These are phyloP conservation scores for Glaciozyma antarctica DNA, from an alignment of 768 basidiomycete genomes.

Conservation along the genomic window DNA sequence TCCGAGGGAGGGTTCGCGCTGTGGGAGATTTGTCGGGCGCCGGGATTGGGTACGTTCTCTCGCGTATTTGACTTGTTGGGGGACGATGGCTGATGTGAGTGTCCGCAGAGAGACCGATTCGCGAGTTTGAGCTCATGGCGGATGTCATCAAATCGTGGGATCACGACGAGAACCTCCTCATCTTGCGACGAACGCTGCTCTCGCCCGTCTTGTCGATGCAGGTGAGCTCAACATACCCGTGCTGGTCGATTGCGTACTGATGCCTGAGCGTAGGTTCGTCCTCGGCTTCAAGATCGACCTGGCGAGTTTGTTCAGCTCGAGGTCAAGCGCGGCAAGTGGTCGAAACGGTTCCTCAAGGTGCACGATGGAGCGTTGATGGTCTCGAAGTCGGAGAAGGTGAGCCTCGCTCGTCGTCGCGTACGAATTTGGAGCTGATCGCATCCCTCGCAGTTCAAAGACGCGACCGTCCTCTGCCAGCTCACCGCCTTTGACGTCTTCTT, in stretches of 20 bases:
- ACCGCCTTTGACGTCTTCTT: constrained; percentile 81
- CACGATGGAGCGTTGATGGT: constrained; percentile 77
- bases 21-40: constrained; percentile 79
- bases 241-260: constrained; percentile 41
- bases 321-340: constrained; percentile 88
- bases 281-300: constrained; percentile 39
- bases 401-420: constrained; percentile 30
- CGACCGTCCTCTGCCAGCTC: constrained; percentile 67
- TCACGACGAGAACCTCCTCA: constrained; percentile 67
- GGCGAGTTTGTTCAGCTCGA: constrained; percentile 75
- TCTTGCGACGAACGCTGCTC: constrained; percentile 64
- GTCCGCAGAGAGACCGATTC: constrained; percentile 63
- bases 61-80: no score
- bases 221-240: not conserved
- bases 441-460: constrained; percentile 64
- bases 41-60: constrained; percentile 70
- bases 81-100: not conserved
- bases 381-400: constrained; percentile 78
- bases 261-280: not conserved
- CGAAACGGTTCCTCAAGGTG: constrained; percentile 77
- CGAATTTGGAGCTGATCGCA: constrained; percentile 1
- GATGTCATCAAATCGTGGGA: constrained; percentile 80
- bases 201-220: constrained; percentile 37
- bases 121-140: constrained; percentile 72
- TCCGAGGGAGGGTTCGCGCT: constrained; percentile 66